These are phyloP conservation scores for Discostella stelligeroides DNA, from an alignment of 108 stramenopile species.

Conservation along the genomic window DNA sequence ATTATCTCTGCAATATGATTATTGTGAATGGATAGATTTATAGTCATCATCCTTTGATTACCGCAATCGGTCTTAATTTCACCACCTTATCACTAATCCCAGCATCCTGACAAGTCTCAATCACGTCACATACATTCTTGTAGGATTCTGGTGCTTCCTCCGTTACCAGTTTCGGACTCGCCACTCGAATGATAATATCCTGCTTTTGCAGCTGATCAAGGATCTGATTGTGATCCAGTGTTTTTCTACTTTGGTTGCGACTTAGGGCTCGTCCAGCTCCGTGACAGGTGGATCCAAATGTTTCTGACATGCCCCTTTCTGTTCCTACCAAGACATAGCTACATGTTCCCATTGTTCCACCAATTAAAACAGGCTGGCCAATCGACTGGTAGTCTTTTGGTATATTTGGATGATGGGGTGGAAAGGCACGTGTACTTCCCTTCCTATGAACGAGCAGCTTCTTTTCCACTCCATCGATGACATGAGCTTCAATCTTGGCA, in stretches of 20 bases:
- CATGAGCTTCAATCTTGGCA: slow-evolving; percentile 87
- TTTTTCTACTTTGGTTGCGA: slow-evolving; percentile 70
- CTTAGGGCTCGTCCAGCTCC: slow-evolving; percentile 86
- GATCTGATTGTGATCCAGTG: slow-evolving; percentile 64
- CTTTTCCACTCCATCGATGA: slow-evolving; percentile 68
- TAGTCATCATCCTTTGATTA: slow-evolving; percentile 76
- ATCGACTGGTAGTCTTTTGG: slow-evolving; percentile 86
- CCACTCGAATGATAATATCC: slow-evolving; percentile 86
- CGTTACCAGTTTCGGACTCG: slow-evolving; percentile 89
- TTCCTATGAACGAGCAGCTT: slow-evolving; percentile 87
- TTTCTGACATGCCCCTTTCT: slow-evolving; percentile 80
- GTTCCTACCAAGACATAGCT: slow-evolving; percentile 72
- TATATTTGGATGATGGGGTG: slow-evolving; percentile 84
- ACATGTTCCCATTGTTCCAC: slow-evolving; percentile 91
- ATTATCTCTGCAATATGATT: no score
- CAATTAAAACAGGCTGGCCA: slow-evolving; percentile 86
- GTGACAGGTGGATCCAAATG: slow-evolving; percentile 89
- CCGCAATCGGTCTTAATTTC: slow-evolving; percentile 81
- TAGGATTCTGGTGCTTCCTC: slow-evolving; percentile 86
- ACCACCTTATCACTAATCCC: slow-evolving; percentile 82
- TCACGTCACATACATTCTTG: slow-evolving; percentile 79
- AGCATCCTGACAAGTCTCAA: slow-evolving; percentile 85
- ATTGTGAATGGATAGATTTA: background rate
- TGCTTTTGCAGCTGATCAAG: slow-evolving; percentile 60
- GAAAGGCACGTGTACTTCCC: slow-evolving; percentile 83